Evolutionary conservation across 2,329 filamentous ascomycete genomes (phyloP), one percentile per base, ranked within the genome.

Genomic region (Ceratocystis papillata): DNA sequence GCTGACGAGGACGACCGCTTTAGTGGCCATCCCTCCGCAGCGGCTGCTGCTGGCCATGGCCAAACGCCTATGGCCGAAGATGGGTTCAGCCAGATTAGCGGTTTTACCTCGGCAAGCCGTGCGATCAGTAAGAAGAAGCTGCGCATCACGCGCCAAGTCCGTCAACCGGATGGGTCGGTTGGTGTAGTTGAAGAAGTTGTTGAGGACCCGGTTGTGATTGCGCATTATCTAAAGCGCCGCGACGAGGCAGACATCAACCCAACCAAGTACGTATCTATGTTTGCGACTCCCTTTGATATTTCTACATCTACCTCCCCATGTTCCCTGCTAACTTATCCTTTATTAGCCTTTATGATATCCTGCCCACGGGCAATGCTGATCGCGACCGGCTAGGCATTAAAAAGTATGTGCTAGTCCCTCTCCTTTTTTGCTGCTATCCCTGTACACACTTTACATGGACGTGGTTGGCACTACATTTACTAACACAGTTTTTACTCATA

Each of bases 191-290:
- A 87, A 65, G 83, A 90, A 70, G 76, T 86, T 17, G 81, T 96
- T 37, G 86, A 87, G 70, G 91, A 97, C 73, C 85, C 88, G 1
- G 86, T 89, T 62, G 90, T 97, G 63, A 96, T 96, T 75, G 85
- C 88, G 68, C 88, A 92, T 74, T 99, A 99, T 74, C 82, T 89
- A 73, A 91, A 89, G 76, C 82, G 88, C 69, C 86, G 89, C 70
- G 84, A 87, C 68, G 84, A 87, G 70, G 80, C 84, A 68, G 85
- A 90, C 69, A 81, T 89, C 67, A 82, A 89, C 69, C 83, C 84
- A 69, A 87, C 88, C 76, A 88, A 89, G 84, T 90, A 80, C 72
- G 86, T 81, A 55, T 61, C 37, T 25, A 12, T 60, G 33, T 45
- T 71, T 74, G 25, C 72, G 71, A 15, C 37, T 12, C 10, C 37